These are phyloP conservation scores for Cyanodermella asteris DNA, from an alignment of 2,329 filamentous ascomycete species.

Conservation along the genomic window DNA sequence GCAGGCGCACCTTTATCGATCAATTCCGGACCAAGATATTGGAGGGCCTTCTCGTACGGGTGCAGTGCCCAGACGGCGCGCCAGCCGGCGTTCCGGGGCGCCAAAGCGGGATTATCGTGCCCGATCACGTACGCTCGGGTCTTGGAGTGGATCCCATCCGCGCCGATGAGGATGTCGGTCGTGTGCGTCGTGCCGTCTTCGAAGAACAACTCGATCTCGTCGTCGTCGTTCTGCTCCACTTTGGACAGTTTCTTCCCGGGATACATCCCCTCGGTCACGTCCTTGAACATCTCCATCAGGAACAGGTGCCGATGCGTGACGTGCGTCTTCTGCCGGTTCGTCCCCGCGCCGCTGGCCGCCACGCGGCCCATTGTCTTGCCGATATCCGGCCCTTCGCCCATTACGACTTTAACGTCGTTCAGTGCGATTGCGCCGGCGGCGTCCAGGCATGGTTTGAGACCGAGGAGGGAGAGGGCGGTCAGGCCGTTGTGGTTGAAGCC, in stretches of 20 bases:
- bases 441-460: too few relatives aligned
- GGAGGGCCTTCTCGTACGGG: conserved; percentile 5
- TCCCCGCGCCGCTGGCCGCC: too few relatives aligned
- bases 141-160: conserved; percentile 15
- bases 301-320: too few relatives aligned
- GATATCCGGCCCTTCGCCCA: too few relatives aligned
- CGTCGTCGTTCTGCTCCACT: conserved; percentile 18
- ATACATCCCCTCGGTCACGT: conserved; percentile 1
- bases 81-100: conserved; percentile 14
- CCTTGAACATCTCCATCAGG: conserved; percentile 7
- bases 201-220: conserved; percentile 11
- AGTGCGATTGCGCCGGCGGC: too few relatives aligned
- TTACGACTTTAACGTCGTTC: too few relatives aligned
- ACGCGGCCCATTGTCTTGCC: too few relatives aligned
- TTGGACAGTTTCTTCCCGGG: too few relatives aligned
- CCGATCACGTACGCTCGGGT: conserved; percentile 13
- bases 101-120: conserved; percentile 10
- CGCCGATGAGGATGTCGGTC: conserved; percentile 16
- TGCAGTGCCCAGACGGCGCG: conserved; percentile 13
- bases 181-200: conserved; percentile 12
- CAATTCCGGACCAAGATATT: conserved; percentile 3
- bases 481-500: conserved; percentile 33
- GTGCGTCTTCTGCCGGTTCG: too few relatives aligned
- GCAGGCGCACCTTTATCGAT: too few relatives aligned
- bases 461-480: conserved; percentile 31